Base-by-base conservation (phyloP, 306 rosid genomes). In the Gynostemma pentaphyllum region DNA sequence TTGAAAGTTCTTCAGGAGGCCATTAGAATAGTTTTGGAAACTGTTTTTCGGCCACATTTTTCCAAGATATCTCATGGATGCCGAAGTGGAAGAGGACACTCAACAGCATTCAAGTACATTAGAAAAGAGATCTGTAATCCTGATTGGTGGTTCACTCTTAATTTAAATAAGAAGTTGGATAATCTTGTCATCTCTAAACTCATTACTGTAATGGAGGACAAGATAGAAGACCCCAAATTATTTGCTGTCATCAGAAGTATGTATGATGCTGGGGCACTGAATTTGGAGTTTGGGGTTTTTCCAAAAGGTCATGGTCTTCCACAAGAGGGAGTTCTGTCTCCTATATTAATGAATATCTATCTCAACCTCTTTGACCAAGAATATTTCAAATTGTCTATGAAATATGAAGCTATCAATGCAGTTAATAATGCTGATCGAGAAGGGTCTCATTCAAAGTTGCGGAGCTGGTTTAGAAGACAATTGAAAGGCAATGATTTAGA, bases 241-340 rank as follows among this genome's bases (percentile, higher is more conserved):
- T 81, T 55, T 75, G 70, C 72, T 66, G 52, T 78, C 47, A 70
- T 87, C 45, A 60, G 70, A 55, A 78, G 63, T 56, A 85, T 85
- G 88, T 85, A 81, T 75, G 81, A 85, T 22, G 90, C 95, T 15
- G 72, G 67, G 53, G 95, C 84, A 21, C 76, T 90, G 32, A 90
- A 90, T 72, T 66, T 90, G 60, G 96, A 90, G 76, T 87, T 90
- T 71, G 97, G 96, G 62, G 96, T 94, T 53, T 90, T 80, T 64
- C 82, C 87, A 0, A 90, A 90, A 71, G 95, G 94, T 40, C 87
- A 90, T 36, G 97, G 96, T 76, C 90, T 90, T 22, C 97, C 97
- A 2, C 97, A 90, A 62, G 97, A 90, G 80, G 96, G 96, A 47
- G 70, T 85, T 39, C 64, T 90, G 72, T 90, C 95, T 9, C 87